Conservation (phyloP, 116 monocot species). For the Trichopus zeylanicus region DNA sequence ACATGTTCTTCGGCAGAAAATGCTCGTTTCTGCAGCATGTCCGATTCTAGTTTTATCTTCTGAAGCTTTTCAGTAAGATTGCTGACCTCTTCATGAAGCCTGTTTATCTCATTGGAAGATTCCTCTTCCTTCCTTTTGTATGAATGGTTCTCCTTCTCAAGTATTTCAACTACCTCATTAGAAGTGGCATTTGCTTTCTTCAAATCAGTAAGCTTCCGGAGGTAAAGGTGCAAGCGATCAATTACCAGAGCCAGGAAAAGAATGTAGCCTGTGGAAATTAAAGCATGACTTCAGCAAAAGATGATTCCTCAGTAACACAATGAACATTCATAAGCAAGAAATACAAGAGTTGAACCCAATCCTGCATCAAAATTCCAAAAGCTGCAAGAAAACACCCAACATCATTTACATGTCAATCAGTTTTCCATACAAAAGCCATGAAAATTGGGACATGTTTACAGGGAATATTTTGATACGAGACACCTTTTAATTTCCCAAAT, state of each 20-base stretch:
- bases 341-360: too few relatives aligned
- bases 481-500: too few relatives aligned
- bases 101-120: slow-evolving; percentile 25
- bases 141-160: slow-evolving; percentile 27
- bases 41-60: slow-evolving; percentile 26
- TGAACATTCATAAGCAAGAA: too few relatives aligned
- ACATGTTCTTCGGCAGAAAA: slow-evolving; percentile 48
- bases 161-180: slow-evolving; percentile 36
- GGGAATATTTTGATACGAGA: too few relatives aligned
- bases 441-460: too few relatives aligned
- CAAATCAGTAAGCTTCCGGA: slow-evolving; percentile 25
- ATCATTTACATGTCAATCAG: too few relatives aligned
- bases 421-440: too few relatives aligned
- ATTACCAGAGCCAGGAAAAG: slow-evolving; percentile 62
- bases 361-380: too few relatives aligned
- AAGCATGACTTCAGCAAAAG: too few relatives aligned
- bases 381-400: too few relatives aligned
- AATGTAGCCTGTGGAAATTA: slow-evolving; percentile 39
- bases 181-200: slow-evolving; percentile 25
- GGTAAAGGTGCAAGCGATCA: slow-evolving; percentile 54
- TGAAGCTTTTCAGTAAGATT: slow-evolving; percentile 31
- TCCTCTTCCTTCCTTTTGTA: slow-evolving; percentile 38
- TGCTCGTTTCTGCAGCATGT: slow-evolving; percentile 28
- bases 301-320: too few relatives aligned
- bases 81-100: slow-evolving; percentile 27